These are phyloP conservation scores for Psilocybe subaeruginosa DNA, from an alignment of 768 basidiomycete genomes.

Conservation along the genomic window DNA sequence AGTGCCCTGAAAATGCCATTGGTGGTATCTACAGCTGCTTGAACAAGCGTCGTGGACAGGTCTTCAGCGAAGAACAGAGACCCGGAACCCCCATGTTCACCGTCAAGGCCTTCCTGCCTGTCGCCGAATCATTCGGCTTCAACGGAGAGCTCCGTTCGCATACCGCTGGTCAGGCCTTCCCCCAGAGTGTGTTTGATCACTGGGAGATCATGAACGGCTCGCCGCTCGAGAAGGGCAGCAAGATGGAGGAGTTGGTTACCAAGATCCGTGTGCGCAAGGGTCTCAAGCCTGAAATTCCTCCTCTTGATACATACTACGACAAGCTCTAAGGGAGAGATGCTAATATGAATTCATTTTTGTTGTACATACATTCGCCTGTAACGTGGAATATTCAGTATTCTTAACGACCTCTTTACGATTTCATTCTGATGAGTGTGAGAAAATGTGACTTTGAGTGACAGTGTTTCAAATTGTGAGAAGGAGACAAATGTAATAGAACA, in stretches of 20 bases:
- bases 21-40: slow-evolving; percentile 94
- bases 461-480: slow-evolving; percentile 15
- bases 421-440: slow-evolving; percentile 17
- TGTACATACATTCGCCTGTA: slow-evolving; percentile 21
- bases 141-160: slow-evolving; percentile 92
- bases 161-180: slow-evolving; percentile 98
- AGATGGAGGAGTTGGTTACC: slow-evolving; percentile 84
- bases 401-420: background rate
- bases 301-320: slow-evolving; percentile 92
- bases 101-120: slow-evolving; percentile 95
- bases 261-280: slow-evolving; percentile 91
- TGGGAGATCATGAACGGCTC: slow-evolving; percentile 86
- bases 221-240: slow-evolving; percentile 88
- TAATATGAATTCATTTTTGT: slow-evolving; percentile 17
- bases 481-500: slow-evolving; percentile 1
- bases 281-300: slow-evolving; percentile 93
- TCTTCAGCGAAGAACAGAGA: slow-evolving; percentile 97
- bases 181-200: slow-evolving; percentile 92
- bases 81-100: slow-evolving; percentile 99
- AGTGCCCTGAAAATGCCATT: slow-evolving; percentile 96
- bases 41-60: slow-evolving; percentile 98
- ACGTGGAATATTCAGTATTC: slow-evolving; percentile 18
- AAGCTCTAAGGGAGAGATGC: slow-evolving; percentile 61
- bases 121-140: slow-evolving; percentile 95
- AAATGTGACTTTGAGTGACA: slow-evolving; percentile 22